These are phyloP conservation scores for Noccaea caerulescens DNA, from an alignment of 345 rosid genomes.

Conservation along the genomic window DNA sequence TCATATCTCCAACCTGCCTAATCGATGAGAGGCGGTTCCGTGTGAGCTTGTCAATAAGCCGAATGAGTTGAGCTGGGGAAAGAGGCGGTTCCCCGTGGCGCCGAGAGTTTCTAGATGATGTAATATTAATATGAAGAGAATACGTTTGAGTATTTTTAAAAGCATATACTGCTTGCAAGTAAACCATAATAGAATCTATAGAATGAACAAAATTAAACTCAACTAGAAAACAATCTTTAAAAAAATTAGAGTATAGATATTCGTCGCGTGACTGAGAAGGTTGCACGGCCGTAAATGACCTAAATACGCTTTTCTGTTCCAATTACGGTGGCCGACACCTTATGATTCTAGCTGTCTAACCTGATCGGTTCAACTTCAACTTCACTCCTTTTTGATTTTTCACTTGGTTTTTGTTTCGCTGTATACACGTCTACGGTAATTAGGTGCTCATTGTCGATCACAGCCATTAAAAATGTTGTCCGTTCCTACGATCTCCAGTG, in stretches of 20 bases:
- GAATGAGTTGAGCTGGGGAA: too few relatives aligned
- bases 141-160: conserved; percentile 5
- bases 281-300: conserved; percentile 19
- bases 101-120: too few relatives aligned
- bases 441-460: conserved; percentile 14
- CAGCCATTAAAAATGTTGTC: not conserved
- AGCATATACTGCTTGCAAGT: conserved; percentile 2
- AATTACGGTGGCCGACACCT: conserved; percentile 36
- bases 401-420: not conserved
- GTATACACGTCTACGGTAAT: conserved; percentile 16
- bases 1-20: too few relatives aligned
- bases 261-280: conserved; percentile 12
- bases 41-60: too few relatives aligned
- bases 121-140: too few relatives aligned
- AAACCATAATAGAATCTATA: not conserved
- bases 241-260: not conserved
- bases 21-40: too few relatives aligned
- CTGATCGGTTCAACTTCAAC: conserved; percentile 30
- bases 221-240: not conserved
- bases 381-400: conserved; percentile 22
- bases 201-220: not conserved
- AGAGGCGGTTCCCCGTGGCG: too few relatives aligned
- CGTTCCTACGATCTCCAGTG: not conserved
- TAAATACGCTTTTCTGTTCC: conserved; percentile 4
- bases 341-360: conserved; percentile 25